Evolutionary conservation across 2,329 filamentous ascomycete genomes (phyloP), one percentile per base, ranked within the genome.

Genomic region (Neonectria hederae): DNA sequence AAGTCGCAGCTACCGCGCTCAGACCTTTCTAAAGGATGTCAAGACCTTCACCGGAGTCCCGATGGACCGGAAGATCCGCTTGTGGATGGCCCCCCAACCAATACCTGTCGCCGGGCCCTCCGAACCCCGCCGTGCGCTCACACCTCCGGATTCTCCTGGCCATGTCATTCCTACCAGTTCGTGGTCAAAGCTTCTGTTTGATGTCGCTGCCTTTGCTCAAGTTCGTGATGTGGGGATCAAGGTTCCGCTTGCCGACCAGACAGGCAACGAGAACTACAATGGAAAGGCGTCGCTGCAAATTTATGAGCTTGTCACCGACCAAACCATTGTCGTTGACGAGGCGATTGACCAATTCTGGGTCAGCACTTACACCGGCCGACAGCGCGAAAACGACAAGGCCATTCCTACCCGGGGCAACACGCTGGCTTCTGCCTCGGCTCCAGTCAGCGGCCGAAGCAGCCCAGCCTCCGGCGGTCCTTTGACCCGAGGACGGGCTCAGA

Each of bases 311-410:
- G 87, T 85, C n/a, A 87, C 88, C 32, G 90, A 93, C 66, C 89
- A 92, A 73, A 88, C 90, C 4, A 84, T 97, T 54, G 88, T 97
- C n/a, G 81, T 98, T 5, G 95, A 98, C 76, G 93, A 97, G 76
- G 85, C 90, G 65, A 83, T 90, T 51, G 85, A 87, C 19, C 86
- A 89, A 53, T 79, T 79, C 14, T 89, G 83, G 73, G 85, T 92
- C 8, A 86, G 86, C 26, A 88, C 79, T 11, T 84, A 82, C 71
- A 78, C 73, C 5, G 76, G 74, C 6, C 74, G 73, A 26, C 66
- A 70, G 9, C 72, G 76, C 60, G 72, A 70, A 14, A 78, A 78
- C 32, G 78, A 77, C 48, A 82, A 80, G 63, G 70, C 75, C 2
- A 75, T 82, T 32, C 74, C 79, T 5, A 79, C 78, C 4, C 67